These are phyloP conservation scores for Marasmius sp. DNA, from an alignment of 1,284 basidiomycete species.

Conservation along the genomic window DNA sequence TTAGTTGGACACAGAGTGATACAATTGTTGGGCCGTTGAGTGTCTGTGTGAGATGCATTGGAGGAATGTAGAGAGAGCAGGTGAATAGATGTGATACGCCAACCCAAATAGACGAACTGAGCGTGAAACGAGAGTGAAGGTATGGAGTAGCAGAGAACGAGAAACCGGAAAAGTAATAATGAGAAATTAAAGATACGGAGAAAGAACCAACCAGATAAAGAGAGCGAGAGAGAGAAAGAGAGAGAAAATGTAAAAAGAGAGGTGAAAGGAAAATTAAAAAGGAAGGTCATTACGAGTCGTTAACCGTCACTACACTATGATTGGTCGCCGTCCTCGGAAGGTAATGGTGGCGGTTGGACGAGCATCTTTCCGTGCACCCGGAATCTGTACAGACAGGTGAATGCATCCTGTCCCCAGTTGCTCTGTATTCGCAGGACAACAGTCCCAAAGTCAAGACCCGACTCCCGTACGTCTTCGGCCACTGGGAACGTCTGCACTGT, in stretches of 20 bases:
- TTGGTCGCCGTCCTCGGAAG: conserved; percentile 19
- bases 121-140: not conserved
- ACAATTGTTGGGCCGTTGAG: not conserved
- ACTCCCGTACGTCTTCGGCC: conserved; percentile 58
- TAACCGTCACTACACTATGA: not conserved
- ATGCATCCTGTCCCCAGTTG: conserved; percentile 85
- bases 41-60: not conserved
- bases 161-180: not conserved
- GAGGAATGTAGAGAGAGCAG: not conserved
- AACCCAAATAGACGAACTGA: not conserved
- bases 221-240: conserved; percentile 2
- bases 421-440: conserved; percentile 77
- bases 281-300: conserved; percentile 2
- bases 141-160: not conserved
- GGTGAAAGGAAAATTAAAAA: not conserved
- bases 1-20: not conserved
- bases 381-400: conserved; percentile 91
- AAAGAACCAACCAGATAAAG: not conserved
- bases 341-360: conserved; percentile 29
- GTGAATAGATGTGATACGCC: not conserved
- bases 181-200: not conserved
- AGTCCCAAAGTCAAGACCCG: conserved; percentile 79
- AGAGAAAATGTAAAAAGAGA: not conserved
- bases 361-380: conserved; percentile 63
- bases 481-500: conserved; percentile 89